Base-by-base conservation (phyloP, 495 filamentous ascomycete genomes). In the Tetracladium marchalianum region DNA sequence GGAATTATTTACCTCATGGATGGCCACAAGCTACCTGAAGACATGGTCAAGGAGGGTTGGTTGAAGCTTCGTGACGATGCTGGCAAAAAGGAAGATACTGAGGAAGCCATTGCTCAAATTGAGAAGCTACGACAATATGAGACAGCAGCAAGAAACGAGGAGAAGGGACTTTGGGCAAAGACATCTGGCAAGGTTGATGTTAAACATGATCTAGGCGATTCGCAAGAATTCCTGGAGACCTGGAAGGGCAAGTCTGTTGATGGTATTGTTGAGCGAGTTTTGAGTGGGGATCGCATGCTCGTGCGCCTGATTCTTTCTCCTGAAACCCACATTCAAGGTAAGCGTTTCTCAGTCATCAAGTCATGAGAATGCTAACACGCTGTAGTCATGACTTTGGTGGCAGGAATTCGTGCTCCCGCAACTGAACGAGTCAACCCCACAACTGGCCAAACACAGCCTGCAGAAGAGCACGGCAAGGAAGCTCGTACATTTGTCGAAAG, bases 11-110 rank as follows among this genome's bases (percentile, higher is more conserved):
- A 67, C 17, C 70, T 96, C 31, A 76, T 81, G 42, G 81, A 80
- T 46, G 84, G 86, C 11, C 81, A 81, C 32, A 66, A 75, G 39
- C 64, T 97, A 34, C 87, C 90, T 15, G 90, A 95, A 22, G 76
- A 82, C 33, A 69, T 80, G 42, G 81, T 95, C 36, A 75, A 83
- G 46, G 84, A 90, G 53, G 93, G 93, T 41, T 94, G 87, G 86
- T 70, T 84, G 46, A 93, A 88, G 59, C 69, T 99, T 33, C 76
- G 93, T 41, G 90, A 99, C 47, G 92, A 97, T 66, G 86, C 89
- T 18, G 87, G 87, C 47, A 75, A 82, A 35, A 87, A 85, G 52
- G 88, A 94, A 41, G 85, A 95, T 22, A 76, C 82, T 0, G 84
- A 90, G 38, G 84, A 89, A 38, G 71, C 80, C 11, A 56, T 78